Conservation (phyloP, 257 asterid species). For the Salvia miltiorrhiza region DNA sequence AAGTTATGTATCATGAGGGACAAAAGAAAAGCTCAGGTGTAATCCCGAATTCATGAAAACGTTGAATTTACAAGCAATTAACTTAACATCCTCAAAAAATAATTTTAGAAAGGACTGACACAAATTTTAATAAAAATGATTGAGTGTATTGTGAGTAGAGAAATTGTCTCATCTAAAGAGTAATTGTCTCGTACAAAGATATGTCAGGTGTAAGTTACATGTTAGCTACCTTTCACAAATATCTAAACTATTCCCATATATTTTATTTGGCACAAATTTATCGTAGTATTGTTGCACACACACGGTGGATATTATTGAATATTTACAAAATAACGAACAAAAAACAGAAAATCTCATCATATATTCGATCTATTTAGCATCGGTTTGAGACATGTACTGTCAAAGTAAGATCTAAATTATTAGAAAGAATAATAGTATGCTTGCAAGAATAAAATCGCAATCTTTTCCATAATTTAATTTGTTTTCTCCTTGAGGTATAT, state of each 20-base stretch:
- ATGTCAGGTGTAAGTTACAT: neutral
- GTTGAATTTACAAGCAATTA: too few species aligned
- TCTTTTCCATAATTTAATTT: neutral
- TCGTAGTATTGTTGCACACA: neutral
- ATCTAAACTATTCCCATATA: neutral
- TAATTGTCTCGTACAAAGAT: too few species aligned
- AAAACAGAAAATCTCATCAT: neutral
- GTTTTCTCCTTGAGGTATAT: neutral
- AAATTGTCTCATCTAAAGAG: too few species aligned
- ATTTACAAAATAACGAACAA: neutral
- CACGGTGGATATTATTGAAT: neutral
- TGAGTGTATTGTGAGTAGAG: too few species aligned
- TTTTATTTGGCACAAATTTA: neutral
- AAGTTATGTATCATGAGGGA: too few species aligned
- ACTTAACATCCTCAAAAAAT: too few species aligned
- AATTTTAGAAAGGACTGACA: too few species aligned
- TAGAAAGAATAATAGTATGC: neutral
- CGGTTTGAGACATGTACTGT: neutral
- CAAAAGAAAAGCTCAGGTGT: too few species aligned
- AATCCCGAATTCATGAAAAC: too few species aligned
- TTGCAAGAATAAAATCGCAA: constrained; percentile 6
- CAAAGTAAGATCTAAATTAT: neutral
- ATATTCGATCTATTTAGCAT: neutral
- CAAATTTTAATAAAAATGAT: too few species aligned
- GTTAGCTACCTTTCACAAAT: neutral